phyloP scores from a whole-genome alignment of 805 yeast species.

The Scheffersomyces stipitis region DNA sequence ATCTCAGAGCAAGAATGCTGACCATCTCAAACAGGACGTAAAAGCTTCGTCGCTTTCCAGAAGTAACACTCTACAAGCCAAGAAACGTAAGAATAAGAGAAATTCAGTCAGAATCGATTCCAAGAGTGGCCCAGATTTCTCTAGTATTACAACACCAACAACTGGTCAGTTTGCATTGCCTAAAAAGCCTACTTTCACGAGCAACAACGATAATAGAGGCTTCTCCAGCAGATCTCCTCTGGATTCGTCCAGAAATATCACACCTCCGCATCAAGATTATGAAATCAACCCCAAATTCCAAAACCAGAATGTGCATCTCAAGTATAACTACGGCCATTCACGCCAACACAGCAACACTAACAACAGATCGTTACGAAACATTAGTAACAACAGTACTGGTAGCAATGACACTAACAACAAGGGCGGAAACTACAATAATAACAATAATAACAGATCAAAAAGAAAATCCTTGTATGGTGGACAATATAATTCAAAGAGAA shows the following conservation, averaged over 20 bases:
- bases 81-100: slow-evolving; percentile 34
- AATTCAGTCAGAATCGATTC: slow-evolving; percentile 31
- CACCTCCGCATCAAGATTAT: slow-evolving; percentile 21
- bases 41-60: slow-evolving; percentile 11
- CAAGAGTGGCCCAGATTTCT: slow-evolving; percentile 18
- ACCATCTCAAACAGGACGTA: slow-evolving; percentile 5
- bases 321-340: slow-evolving; percentile 8
- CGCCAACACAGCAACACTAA: slow-evolving; percentile 1
- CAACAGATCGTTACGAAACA: too few species aligned
- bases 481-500: slow-evolving; percentile 8
- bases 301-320: slow-evolving; percentile 8
- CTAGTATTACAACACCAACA: slow-evolving; percentile 16
- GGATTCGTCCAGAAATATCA: slow-evolving; percentile 20
- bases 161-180: slow-evolving; percentile 17
- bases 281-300: neutral
- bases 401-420: slow-evolving; percentile 13
- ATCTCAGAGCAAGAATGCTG: slow-evolving; percentile 2
- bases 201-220: slow-evolving; percentile 4
- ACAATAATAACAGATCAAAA: slow-evolving; percentile 8
- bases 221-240: neutral
- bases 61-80: slow-evolving; percentile 18
- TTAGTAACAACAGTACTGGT: slow-evolving; percentile 21
- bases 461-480: neutral
- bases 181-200: slow-evolving; percentile 15
- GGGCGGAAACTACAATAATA: slow-evolving; percentile 3